Conservation (phyloP, 768 basidiomycete species). For the Gelatoporia subvermispora region DNA sequence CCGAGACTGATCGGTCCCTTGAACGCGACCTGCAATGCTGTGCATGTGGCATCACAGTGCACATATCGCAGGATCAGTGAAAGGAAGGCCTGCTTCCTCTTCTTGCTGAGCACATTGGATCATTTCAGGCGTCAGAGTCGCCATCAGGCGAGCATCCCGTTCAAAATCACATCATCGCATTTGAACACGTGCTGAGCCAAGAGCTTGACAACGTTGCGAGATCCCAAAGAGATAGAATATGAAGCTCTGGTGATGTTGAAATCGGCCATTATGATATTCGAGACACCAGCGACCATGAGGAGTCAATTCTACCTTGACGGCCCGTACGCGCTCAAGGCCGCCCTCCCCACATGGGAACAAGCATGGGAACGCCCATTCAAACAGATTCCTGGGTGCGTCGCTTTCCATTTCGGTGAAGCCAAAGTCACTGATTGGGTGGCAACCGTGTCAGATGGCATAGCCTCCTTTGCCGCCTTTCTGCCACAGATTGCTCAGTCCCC, state of each 20-base stretch:
- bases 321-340: slow-evolving; percentile 11
- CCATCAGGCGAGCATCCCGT: slow-evolving; percentile 15
- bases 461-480: slow-evolving; percentile 15
- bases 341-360: slow-evolving; percentile 22
- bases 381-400: slow-evolving; percentile 3
- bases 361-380: slow-evolving; percentile 10
- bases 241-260: slow-evolving; percentile 28
- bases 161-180: slow-evolving; percentile 24
- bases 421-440: slow-evolving; percentile 7
- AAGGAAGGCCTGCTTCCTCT: slow-evolving; percentile 15
- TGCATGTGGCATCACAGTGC: slow-evolving; percentile 10
- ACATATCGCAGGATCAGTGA: slow-evolving; percentile 4
- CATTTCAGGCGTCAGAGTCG: slow-evolving; percentile 23
- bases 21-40: slow-evolving; percentile 10
- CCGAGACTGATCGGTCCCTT: slow-evolving; percentile 13
- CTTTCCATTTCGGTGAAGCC: slow-evolving; percentile 1
- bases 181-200: slow-evolving; percentile 28
- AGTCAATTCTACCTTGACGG: slow-evolving; percentile 6
- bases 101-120: slow-evolving; percentile 30
- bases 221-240: slow-evolving; percentile 28
- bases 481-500: slow-evolving; percentile 23
- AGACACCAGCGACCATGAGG: slow-evolving; percentile 27
- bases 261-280: slow-evolving; percentile 25
- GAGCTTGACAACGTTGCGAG: slow-evolving; percentile 23
- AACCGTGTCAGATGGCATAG: slow-evolving; percentile 20